A percentile compares a stretch with the other conserved stretches of the same genome.
Evolutionary conservation across 2,329 filamentous ascomycete species (phyloP).

Genomic region (Claviceps spartinae): DNA sequence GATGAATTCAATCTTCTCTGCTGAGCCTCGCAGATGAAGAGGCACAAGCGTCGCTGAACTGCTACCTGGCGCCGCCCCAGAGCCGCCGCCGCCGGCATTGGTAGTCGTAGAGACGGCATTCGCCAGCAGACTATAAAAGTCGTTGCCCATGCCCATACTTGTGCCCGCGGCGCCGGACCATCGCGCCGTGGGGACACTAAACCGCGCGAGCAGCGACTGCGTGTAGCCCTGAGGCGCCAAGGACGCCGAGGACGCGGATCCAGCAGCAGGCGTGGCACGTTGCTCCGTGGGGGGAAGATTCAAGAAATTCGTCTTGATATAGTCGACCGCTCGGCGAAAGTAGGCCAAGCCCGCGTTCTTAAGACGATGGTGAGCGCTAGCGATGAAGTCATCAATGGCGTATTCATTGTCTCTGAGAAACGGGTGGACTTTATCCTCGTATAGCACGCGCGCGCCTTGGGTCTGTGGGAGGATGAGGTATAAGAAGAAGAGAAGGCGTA

Average conservation of each 20-base stretch:
- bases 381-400: constrained; percentile 84
- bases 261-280: constrained; percentile 24
- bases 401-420: constrained; percentile 78
- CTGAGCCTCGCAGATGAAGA: constrained; percentile 46
- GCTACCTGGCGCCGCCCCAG: constrained; percentile 7
- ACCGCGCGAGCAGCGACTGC: constrained; percentile 69
- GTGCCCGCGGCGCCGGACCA: constrained; percentile 35
- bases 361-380: constrained; percentile 62
- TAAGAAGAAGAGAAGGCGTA: constrained; percentile 73
- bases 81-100: constrained; percentile 21
- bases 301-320: constrained; percentile 63
- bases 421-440: constrained; percentile 73
- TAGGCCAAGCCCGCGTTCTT: constrained; percentile 66
- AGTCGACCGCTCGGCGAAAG: constrained; percentile 55
- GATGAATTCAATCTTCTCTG: constrained; percentile 62
- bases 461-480: constrained; percentile 96
- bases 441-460: constrained; percentile 80
- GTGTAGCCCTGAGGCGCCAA: constrained; percentile 50
- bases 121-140: constrained; percentile 68
- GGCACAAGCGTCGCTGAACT: constrained; percentile 54
- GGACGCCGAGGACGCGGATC: constrained; percentile 18
- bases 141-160: constrained; percentile 26
- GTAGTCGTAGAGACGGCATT: constrained; percentile 56
- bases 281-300: constrained; percentile 42
- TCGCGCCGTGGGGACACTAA: constrained; percentile 63